Base-by-base conservation (phyloP, 345 rosid species). In the Populus deltoides region DNA sequence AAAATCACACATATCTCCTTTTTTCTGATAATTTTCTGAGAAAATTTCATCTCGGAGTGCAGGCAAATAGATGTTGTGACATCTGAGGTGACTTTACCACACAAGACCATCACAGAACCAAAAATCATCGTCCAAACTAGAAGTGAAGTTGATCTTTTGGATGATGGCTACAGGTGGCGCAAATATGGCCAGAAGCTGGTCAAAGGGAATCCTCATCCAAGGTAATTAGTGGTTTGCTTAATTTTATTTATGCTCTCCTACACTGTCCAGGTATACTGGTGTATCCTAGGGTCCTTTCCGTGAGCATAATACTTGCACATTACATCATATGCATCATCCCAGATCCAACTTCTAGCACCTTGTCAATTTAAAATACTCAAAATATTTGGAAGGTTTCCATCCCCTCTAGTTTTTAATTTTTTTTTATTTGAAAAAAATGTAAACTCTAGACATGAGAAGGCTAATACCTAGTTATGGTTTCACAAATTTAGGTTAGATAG, bases 111-210 rank as follows among this genome's bases (percentile, higher is more conserved):
- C 80, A 86, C 94, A 8, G 99, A 96, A 74, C 86, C 98, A 1
- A 96, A 91, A 90, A 90, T 96, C 70, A 86, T 93, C 24, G 90
- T 96, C 73, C 99, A 96, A 86, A 96, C 99, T 33, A 91, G 93
- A 89, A 96, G 99, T 86, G 97, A 93, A 87, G 97, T 96, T 45
- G 99, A 96, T 85, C 97, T 96, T 78, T 84, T 96, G 39, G 98
- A 96, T 78, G 99, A 96, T 89, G 99, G 99, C 72, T 96, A 90
- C 79, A 90, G 91, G 77, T 96, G 98, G 99, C 98, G 99, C 77
- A 96, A 96, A 79, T 96, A 96, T 67, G 99, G 99, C 81, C 99
- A 96, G 91, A 93, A 96, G 86, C 93, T 96, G 81, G 99, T 96
- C 82, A 96, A 96, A 84, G 99, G 99, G 81, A 96, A 91, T 79